Percentiles rank a stretch among this genome's conserved stretches.
These are phyloP conservation scores for Aspergillus clavatus DNA, from an alignment of 2,329 filamentous ascomycete genomes.

Conservation along the genomic window DNA sequence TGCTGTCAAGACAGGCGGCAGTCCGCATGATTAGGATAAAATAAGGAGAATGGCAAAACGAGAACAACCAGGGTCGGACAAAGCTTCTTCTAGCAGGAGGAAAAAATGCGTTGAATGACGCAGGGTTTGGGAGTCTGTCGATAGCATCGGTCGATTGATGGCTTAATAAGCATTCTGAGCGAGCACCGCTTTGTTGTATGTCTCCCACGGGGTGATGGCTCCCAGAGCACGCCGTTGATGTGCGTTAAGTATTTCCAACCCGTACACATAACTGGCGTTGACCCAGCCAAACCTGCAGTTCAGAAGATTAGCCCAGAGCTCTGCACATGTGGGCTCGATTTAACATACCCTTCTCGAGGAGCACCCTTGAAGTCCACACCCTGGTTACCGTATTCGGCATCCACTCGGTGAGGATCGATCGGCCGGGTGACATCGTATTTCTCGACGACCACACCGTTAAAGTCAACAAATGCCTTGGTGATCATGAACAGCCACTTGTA, in stretches of 20 bases:
- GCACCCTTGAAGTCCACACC: constrained; percentile 93
- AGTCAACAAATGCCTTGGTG: constrained; percentile 96
- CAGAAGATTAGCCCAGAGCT: too few species aligned
- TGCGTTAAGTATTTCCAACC: constrained; percentile 78
- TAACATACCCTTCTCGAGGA: constrained; percentile 84
- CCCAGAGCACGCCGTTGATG: constrained; percentile 87
- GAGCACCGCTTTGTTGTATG: constrained; percentile 64
- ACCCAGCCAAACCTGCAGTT: constrained; percentile 92
- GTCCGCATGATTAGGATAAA: too few species aligned
- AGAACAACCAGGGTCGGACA: background rate
- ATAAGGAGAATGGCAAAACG: background rate
- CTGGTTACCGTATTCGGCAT: constrained; percentile 97
- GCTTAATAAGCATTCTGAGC: constrained; percentile 23
- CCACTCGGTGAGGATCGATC: constrained; percentile 86
- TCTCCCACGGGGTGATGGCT: constrained; percentile 79
- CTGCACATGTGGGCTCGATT: constrained; percentile 4
- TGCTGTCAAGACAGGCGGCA: too few species aligned
- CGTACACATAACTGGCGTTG: constrained; percentile 95
- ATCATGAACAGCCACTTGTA: constrained; percentile 99
- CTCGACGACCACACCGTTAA: constrained; percentile 96
- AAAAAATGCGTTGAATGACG: background rate
- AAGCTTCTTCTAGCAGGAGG: background rate
- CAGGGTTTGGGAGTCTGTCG: background rate
- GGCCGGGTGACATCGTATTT: constrained; percentile 96
- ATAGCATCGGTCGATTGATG: background rate